Percentiles rank a stretch among this genome's conserved stretches.
Evolutionary conservation across 495 filamentous ascomycete genomes (phyloP).

Genomic region (Lichina pygmaea): DNA sequence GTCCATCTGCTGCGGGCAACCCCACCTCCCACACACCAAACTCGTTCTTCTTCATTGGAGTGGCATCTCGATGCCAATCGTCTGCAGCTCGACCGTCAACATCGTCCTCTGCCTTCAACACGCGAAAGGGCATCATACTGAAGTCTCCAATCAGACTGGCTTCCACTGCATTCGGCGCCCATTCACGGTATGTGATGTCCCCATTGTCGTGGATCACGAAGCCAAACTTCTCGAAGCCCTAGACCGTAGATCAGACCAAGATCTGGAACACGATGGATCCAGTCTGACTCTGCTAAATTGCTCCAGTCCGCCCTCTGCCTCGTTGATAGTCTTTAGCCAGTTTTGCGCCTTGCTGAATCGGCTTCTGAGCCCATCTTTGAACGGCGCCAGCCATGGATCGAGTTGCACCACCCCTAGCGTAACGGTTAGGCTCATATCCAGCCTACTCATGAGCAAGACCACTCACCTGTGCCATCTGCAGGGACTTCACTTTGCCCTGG

Average conservation of each 20-base stretch:
- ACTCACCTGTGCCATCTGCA: slow-evolving; percentile 25
- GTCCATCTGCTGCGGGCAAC: slow-evolving; percentile 45
- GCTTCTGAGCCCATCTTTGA: slow-evolving; percentile 45
- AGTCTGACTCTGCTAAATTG: slow-evolving; percentile 58
- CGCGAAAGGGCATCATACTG: slow-evolving; percentile 27
- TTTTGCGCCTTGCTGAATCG: slow-evolving; percentile 59
- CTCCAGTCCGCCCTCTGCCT: slow-evolving; percentile 68
- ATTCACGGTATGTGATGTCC: slow-evolving; percentile 80
- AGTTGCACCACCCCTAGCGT: slow-evolving; percentile 52
- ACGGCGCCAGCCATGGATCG: slow-evolving; percentile 77
- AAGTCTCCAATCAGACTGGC: slow-evolving; percentile 91
- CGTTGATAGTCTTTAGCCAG: slow-evolving; percentile 65
- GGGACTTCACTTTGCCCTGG: slow-evolving; percentile 10
- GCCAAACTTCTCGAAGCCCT: slow-evolving; percentile 73
- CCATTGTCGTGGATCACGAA: slow-evolving; percentile 53
- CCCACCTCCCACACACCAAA: slow-evolving; percentile 79
- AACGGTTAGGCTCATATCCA: neutral
- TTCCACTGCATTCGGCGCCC: slow-evolving; percentile 68
- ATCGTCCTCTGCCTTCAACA: neutral
- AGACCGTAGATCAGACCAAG: neutral
- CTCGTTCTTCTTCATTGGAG: slow-evolving; percentile 58
- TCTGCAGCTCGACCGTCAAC: slow-evolving; percentile 21
- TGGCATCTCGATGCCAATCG: slow-evolving; percentile 58
- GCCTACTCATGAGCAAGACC: neutral
- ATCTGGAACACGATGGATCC: neutral